These are phyloP conservation scores for Suhomyces ambrosiae DNA, from an alignment of 1,139 yeast species.

Conservation along the genomic window DNA sequence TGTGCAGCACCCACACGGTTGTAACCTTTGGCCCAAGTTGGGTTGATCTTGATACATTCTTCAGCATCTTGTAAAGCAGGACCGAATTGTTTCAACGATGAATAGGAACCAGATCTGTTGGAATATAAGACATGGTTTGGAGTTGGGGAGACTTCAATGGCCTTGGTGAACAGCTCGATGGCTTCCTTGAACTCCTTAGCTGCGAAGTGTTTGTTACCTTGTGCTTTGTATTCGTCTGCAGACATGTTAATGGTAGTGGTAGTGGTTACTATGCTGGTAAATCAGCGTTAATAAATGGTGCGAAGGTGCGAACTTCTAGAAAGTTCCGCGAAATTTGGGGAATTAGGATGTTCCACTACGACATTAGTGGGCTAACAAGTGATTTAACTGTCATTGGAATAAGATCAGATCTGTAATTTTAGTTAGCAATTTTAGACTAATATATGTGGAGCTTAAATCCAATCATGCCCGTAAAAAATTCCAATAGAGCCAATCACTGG, in stretches of 20 bases:
- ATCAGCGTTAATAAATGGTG: slow-evolving; percentile 3
- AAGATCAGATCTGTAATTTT: too few species aligned
- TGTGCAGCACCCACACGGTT: slow-evolving; percentile 93
- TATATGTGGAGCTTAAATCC: too few species aligned
- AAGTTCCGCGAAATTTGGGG: slow-evolving; percentile 6
- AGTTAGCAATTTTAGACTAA: too few species aligned
- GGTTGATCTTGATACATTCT: slow-evolving; percentile 75
- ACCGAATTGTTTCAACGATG: slow-evolving; percentile 72
- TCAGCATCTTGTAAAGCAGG: slow-evolving; percentile 84
- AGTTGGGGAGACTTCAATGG: slow-evolving; percentile 76
- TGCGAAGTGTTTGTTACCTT: slow-evolving; percentile 90
- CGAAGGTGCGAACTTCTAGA: slow-evolving; percentile 10
- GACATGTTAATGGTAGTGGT: slow-evolving; percentile 31
- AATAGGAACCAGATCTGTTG: slow-evolving; percentile 90
- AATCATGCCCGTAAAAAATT: too few species aligned
- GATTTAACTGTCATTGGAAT: too few species aligned
- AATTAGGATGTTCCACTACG: too few species aligned
- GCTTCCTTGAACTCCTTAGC: slow-evolving; percentile 85
- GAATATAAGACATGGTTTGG: slow-evolving; percentile 92
- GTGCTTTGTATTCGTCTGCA: slow-evolving; percentile 73
- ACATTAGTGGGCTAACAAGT: too few species aligned
- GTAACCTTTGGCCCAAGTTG: slow-evolving; percentile 92
- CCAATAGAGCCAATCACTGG: too few species aligned
- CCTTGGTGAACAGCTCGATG: slow-evolving; percentile 77
- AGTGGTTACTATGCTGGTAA: background rate